These are phyloP conservation scores for Kurtzmaniella fragi DNA, from an alignment of 805 yeast species.

Conservation along the genomic window DNA sequence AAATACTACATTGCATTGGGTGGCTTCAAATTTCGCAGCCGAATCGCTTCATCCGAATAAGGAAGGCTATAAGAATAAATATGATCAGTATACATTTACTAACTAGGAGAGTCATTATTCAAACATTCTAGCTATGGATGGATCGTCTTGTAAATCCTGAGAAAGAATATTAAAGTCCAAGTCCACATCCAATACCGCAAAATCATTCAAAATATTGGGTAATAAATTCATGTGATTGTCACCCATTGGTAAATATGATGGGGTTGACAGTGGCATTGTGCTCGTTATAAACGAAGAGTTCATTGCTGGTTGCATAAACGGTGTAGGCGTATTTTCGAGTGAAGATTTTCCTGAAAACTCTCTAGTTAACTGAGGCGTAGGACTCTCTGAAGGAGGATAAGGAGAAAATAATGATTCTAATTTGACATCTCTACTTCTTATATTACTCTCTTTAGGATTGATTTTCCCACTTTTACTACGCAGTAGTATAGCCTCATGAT, in stretches of 20 bases:
- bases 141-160: not conserved
- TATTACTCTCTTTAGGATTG: constrained; percentile 1
- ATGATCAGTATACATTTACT: too few relatives aligned
- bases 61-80: too few relatives aligned
- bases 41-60: too few relatives aligned
- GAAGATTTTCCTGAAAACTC: constrained; percentile 5
- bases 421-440: not conserved
- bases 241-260: too few relatives aligned
- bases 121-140: not conserved
- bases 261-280: too few relatives aligned
- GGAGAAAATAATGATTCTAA: too few relatives aligned
- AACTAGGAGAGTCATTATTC: too few relatives aligned
- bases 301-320: too few relatives aligned
- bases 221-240: not conserved
- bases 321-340: too few relatives aligned
- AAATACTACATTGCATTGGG: too few relatives aligned
- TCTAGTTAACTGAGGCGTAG: constrained; percentile 1
- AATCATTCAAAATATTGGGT: constrained; percentile 1
- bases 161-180: not conserved
- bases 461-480: not conserved
- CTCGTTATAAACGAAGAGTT: too few relatives aligned
- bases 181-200: constrained; percentile 2
- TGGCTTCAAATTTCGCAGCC: too few relatives aligned
- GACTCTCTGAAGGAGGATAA: not conserved
- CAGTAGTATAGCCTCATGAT: constrained; percentile 12